A percentile compares a stretch with the other conserved stretches of the same genome.
Evolutionary conservation across 2,329 filamentous ascomycete species (phyloP).

Genomic region (Fusarium penzigii): DNA sequence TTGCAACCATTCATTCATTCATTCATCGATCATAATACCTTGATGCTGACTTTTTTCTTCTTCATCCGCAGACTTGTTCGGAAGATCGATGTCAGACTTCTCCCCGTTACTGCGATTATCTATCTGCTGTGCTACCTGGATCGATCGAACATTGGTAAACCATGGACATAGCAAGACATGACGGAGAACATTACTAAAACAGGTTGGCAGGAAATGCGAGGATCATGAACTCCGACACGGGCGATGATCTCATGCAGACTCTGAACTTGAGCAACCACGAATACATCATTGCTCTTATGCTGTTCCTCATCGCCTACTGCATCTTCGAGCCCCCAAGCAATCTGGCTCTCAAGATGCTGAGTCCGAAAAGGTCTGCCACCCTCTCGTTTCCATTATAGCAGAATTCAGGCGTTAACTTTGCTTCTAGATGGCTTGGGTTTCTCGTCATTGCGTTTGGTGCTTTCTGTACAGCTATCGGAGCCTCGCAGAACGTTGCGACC

Average conservation of each 20-base stretch:
- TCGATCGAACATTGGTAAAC: too few species aligned
- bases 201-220: slow-evolving; percentile 43
- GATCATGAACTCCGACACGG: slow-evolving; percentile 38
- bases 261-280: slow-evolving; percentile 33
- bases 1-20: too few species aligned
- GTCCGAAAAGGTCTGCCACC: slow-evolving; percentile 2
- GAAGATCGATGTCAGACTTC: too few species aligned
- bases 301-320: slow-evolving; percentile 32
- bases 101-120: too few species aligned
- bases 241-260: slow-evolving; percentile 37
- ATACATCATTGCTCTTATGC: slow-evolving; percentile 40
- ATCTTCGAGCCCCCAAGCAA: slow-evolving; percentile 27
- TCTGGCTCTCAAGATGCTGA: slow-evolving; percentile 18
- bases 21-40: too few species aligned
- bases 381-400: too few species aligned
- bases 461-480: slow-evolving; percentile 41
- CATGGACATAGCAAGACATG: too few species aligned
- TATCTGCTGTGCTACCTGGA: too few species aligned
- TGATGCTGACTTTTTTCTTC: too few species aligned
- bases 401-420: background rate
- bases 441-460: slow-evolving; percentile 44
- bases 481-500: slow-evolving; percentile 21
- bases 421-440: slow-evolving; percentile 53
- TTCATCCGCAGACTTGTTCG: too few species aligned
- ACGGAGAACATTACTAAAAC: too few species aligned